Evolutionary conservation across 148 eudicot genomes (phyloP), one percentile per base, ranked within the genome.

Genomic region (Amaranthus palmeri): DNA sequence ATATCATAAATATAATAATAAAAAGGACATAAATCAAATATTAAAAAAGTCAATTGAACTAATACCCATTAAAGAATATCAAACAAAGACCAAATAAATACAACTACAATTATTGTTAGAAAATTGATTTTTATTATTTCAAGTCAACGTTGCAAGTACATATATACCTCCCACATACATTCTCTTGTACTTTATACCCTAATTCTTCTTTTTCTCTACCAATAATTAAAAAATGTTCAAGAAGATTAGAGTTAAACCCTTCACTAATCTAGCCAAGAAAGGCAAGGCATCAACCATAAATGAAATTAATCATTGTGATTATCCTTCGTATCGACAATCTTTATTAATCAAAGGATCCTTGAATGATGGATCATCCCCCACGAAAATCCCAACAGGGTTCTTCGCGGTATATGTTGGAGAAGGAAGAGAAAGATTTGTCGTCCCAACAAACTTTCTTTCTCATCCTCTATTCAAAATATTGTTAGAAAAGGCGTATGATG

Each of bases 391-490:
- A 6, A 50, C 68, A 0, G 98, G 98, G 40, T 83, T 75, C 53
- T 80, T 90, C 6, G 88, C 85, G 1, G 72, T 90, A 8, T 92
- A 92, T 15, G 92, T 83, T 3, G 97, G 96, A 8, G 96, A 86
- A 62, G 96, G 83, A 43, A 61, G 85, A 13, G 74, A 80, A 57
- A 79, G 96, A 61, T 90, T 93, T 57, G 78, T 93, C 70, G 87
- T 93, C 7, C 92, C 98, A 0, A 90, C 92, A 14, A 79, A 81
- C 44, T 88, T 84, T 71, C 85, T 93, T 6, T 80, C 87, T 1
- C 98, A 93, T 68, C 98, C 98, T n/a, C 80, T 93, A 44, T 90
- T 91, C 81, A 90, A 86, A 83, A 93, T 93, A 41, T 53, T 93
- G 79, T 54, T 93, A 5, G 92, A 90, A 79, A 93, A 88, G 71